Percentiles rank a stretch among this genome's conserved stretches.
These are phyloP conservation scores for Leishmania guyanensis DNA, from an alignment of 208 protist genomes.

Conservation along the genomic window DNA sequence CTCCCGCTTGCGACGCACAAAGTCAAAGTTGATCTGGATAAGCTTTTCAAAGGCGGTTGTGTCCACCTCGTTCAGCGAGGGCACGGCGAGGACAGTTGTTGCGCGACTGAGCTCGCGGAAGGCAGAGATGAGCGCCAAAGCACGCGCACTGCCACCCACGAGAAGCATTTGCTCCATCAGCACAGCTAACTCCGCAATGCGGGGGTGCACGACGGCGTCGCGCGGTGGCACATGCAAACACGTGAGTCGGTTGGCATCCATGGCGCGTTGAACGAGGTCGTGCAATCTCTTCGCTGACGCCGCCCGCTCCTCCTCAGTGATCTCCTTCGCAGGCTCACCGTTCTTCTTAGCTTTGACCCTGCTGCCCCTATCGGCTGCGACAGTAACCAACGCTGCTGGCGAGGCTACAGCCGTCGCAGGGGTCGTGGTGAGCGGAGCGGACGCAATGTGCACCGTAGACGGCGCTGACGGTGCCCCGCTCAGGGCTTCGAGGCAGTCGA, in stretches of 20 bases:
- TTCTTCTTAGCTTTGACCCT: not conserved
- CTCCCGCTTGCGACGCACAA: constrained; percentile 62
- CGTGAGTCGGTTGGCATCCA: constrained; percentile 29
- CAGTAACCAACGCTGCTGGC: constrained; percentile 1
- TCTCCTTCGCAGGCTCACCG: constrained; percentile 16
- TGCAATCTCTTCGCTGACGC: constrained; percentile 22
- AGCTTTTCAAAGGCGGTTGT: constrained; percentile 59
- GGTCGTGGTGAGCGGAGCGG: not conserved
- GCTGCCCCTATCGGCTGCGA: not conserved
- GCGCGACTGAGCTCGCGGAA: constrained; percentile 60
- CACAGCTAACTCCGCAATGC: constrained; percentile 67
- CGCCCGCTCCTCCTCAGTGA: constrained; percentile 34
- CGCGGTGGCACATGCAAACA: constrained; percentile 18
- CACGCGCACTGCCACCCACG: constrained; percentile 78
- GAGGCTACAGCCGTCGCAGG: constrained; percentile 17
- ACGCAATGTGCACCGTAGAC: not conserved
- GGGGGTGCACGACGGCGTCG: constrained; percentile 58
- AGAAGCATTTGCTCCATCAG: constrained; percentile 80
- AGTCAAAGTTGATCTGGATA: constrained; percentile 73
- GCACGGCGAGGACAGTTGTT: constrained; percentile 50
- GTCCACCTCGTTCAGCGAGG: constrained; percentile 47
- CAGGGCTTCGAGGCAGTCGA: constrained; percentile 18
- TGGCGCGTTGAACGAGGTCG: constrained; percentile 31
- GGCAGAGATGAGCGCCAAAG: constrained; percentile 63
- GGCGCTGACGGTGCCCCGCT: constrained; percentile 6